Evolutionary conservation across 2,329 filamentous ascomycete genomes (phyloP), one percentile per base, ranked within the genome.

Genomic region (Daldinia eschscholtzii): DNA sequence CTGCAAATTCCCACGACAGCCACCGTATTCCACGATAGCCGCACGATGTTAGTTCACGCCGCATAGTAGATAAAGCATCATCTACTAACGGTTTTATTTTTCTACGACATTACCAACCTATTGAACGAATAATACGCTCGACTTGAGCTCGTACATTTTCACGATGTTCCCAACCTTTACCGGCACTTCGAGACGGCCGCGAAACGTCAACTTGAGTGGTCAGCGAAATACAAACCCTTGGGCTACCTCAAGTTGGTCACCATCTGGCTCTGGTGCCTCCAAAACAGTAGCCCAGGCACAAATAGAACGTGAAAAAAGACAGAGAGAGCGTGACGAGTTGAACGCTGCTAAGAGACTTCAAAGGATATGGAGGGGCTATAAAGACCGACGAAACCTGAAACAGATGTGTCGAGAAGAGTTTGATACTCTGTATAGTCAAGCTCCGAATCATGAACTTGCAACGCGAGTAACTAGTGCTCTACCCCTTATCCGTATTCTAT

Each of bases 201-300:
- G 96, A 72, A 94, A 98, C 79, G 93, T 98, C 78, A 98, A 98
- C 81, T 90, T 99, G 69, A 96, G 93, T 73, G 96, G 94, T 70
- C 91, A 94, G 74, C 78, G 76, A 48, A 89, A 88, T 72, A 84
- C 85, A 57, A 97, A 97, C 76, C 93, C 94, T 3, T 97, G 96
- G 79, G 90, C 87, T 67, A 88, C 88, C 72, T 85, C 86, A 35
- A 83, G 85, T 46, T 88, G 89, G 85, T 82, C 83, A 15, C 83
- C 87, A 12, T 84, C 84, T 6, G 86, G 86, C 15, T 85, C 88
- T 1, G 91, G 89, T 18, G 86, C 92, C 4, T 92, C 93, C 75
- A 91, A 91, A 75, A 91, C 94, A 1, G 87, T 98, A 30, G 92
- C 91, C 50, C 90, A 93, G 74, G 95, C 95, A 30, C 93, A 98